Evolutionary conservation across 768 basidiomycete genomes (phyloP).

Genomic region (Mycena indigotica): DNA sequence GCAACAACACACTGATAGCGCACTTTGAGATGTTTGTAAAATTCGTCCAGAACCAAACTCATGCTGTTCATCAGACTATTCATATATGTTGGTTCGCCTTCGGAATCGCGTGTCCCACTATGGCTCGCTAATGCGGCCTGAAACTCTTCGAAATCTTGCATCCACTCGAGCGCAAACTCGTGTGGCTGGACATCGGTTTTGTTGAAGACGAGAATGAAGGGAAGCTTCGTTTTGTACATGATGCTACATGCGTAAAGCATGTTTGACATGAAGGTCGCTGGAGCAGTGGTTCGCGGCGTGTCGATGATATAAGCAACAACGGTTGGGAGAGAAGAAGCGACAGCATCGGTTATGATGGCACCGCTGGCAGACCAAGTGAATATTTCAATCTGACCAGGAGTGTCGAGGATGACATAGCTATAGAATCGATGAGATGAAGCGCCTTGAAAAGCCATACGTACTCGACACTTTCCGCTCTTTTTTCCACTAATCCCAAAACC

Average conservation of each 20-base stretch:
- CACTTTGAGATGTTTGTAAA: slow-evolving; percentile 94
- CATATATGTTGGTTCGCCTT: slow-evolving; percentile 97
- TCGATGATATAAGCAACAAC: slow-evolving; percentile 97
- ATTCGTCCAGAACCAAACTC: slow-evolving; percentile 97
- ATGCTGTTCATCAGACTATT: slow-evolving; percentile 98
- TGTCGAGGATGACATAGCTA: slow-evolving; percentile 94
- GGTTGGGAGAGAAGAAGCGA: slow-evolving; percentile 90
- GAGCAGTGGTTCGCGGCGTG: slow-evolving; percentile 90
- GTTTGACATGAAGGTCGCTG: slow-evolving; percentile 99
- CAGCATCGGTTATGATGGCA: slow-evolving; percentile 95
- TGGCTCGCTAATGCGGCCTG: slow-evolving; percentile 83
- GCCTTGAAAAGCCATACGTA: slow-evolving; percentile 42
- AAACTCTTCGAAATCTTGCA: slow-evolving; percentile 96
- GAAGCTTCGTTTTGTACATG: slow-evolving; percentile 95
- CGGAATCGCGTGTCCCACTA: slow-evolving; percentile 64
- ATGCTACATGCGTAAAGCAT: slow-evolving; percentile 99
- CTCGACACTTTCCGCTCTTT: slow-evolving; percentile 86
- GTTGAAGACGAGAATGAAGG: slow-evolving; percentile 98
- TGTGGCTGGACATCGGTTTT: slow-evolving; percentile 94
- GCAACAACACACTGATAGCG: slow-evolving; percentile 18
- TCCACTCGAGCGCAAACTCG: slow-evolving; percentile 95
- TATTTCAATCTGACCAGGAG: slow-evolving; percentile 98
- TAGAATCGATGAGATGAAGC: slow-evolving; percentile 10
- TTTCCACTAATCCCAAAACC: slow-evolving; percentile 88
- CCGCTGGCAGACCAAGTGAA: slow-evolving; percentile 99